phyloP scores from a whole-genome alignment of 108 stramenopile species.

The Schizochytrium sp. region DNA sequence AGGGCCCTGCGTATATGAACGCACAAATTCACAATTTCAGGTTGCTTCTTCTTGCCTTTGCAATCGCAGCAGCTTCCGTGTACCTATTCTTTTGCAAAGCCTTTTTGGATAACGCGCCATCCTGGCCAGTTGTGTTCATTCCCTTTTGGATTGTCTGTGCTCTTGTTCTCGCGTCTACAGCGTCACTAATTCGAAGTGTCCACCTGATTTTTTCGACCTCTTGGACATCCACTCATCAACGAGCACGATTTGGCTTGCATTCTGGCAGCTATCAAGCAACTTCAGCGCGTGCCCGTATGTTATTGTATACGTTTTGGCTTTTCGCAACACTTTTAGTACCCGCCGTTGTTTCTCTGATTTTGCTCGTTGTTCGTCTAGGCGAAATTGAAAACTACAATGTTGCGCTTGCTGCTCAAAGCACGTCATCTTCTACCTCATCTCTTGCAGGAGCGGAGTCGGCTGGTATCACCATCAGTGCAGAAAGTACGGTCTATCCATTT shows the following conservation, averaged over 20 bases:
- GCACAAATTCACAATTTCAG: constrained; percentile 50
- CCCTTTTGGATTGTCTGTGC: constrained; percentile 33
- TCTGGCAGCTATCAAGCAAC: neutral
- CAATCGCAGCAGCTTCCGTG: neutral
- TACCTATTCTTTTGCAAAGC: neutral
- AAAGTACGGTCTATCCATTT: neutral
- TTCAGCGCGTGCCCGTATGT: neutral
- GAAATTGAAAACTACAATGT: neutral
- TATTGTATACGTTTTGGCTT: neutral
- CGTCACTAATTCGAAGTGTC: neutral
- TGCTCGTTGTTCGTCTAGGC: constrained; percentile 2
- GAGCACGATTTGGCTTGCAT: neutral
- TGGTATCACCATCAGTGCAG: neutral
- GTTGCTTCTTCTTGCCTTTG: neutral
- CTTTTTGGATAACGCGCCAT: constrained; percentile 26
- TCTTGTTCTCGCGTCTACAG: neutral
- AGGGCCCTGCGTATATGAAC: constrained; percentile 13
- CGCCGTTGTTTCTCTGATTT: neutral
- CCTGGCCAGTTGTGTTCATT: neutral
- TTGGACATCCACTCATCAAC: neutral
- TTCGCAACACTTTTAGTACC: neutral
- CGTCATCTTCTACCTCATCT: neutral
- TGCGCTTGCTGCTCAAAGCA: no score
- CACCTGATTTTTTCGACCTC: neutral
- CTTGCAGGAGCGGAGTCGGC: neutral